Evolutionary conservation across 1,284 basidiomycete genomes (phyloP).

Genomic region (Sporisorium reilianum): DNA sequence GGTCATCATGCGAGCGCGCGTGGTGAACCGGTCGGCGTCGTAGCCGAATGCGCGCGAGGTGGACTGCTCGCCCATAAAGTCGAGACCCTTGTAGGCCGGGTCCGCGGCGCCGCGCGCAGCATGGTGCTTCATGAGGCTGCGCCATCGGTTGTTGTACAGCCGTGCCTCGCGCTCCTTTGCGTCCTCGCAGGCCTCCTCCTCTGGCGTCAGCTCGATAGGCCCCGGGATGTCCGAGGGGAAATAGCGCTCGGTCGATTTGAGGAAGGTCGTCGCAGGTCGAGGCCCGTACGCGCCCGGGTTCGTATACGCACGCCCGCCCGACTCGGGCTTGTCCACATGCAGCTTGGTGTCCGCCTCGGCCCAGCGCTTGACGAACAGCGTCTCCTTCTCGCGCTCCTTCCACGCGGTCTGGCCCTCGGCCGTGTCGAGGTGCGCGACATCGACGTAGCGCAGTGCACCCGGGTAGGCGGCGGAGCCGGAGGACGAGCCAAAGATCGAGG

Average conservation of each 20-base stretch:
- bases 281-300: constrained; percentile 36
- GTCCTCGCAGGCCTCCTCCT: constrained; percentile 27
- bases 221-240: constrained; percentile 47
- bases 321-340: constrained; percentile 30
- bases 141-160: constrained; percentile 43
- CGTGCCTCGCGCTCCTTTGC: constrained; percentile 27
- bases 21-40: constrained; percentile 47
- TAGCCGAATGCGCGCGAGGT: constrained; percentile 36
- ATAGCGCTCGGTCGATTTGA: constrained; percentile 44
- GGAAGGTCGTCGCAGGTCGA: constrained; percentile 41
- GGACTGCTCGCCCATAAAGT: constrained; percentile 48
- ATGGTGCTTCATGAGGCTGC: constrained; percentile 38
- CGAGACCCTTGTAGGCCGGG: constrained; percentile 40
- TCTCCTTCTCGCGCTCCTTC: constrained; percentile 58
- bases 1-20: constrained; percentile 52
- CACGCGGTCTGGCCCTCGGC: constrained; percentile 59
- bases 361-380: constrained; percentile 60
- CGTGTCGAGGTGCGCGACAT: constrained; percentile 55
- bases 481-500: constrained; percentile 50
- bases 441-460: constrained; percentile 58
- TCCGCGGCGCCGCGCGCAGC: constrained; percentile 42
- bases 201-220: constrained; percentile 32
- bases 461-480: constrained; percentile 49
- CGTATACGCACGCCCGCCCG: constrained; percentile 15
- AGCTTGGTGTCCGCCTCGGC: constrained; percentile 57